Conservation (phyloP, 805 yeast genomes). For the Wickerhamomyces bisporus region DNA sequence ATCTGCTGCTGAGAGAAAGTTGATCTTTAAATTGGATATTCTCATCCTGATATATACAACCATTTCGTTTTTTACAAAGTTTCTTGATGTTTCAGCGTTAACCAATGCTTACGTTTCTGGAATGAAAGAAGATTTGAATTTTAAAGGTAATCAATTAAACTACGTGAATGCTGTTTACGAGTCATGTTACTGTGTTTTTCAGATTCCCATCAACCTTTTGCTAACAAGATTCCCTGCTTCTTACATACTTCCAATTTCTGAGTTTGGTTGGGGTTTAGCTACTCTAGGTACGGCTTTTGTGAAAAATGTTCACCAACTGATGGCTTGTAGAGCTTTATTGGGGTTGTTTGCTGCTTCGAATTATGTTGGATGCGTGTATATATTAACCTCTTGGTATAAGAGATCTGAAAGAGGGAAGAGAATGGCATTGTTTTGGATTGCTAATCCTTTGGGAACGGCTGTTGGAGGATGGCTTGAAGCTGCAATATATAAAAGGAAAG, state of each 20-base stretch:
- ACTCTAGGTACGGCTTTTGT: slow-evolving; percentile 31
- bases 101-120: slow-evolving; percentile 53
- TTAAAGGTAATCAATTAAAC: slow-evolving; percentile 41
- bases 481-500: slow-evolving; percentile 35
- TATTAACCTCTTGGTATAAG: slow-evolving; percentile 38
- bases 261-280: slow-evolving; percentile 32
- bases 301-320: slow-evolving; percentile 27
- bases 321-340: slow-evolving; percentile 37
- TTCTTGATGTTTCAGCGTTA: slow-evolving; percentile 45
- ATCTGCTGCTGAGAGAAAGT: slow-evolving; percentile 5
- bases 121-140: slow-evolving; percentile 42
- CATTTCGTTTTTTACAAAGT: slow-evolving; percentile 39
- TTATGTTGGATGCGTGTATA: slow-evolving; percentile 36
- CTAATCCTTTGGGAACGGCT: slow-evolving; percentile 36
- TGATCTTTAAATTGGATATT: slow-evolving; percentile 30
- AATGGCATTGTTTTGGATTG: slow-evolving; percentile 35
- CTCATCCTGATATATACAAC: slow-evolving; percentile 28
- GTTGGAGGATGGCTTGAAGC: slow-evolving; percentile 40
- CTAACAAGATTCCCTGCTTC: slow-evolving; percentile 30
- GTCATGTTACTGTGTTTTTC: slow-evolving; percentile 42
- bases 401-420: slow-evolving; percentile 38
- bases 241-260: slow-evolving; percentile 29
- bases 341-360: slow-evolving; percentile 41
- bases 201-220: slow-evolving; percentile 34
- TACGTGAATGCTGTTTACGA: slow-evolving; percentile 39